Evolutionary conservation across 2,329 filamentous ascomycete genomes (phyloP), one percentile per base, ranked within the genome.

Genomic region (Hirsutella minnesotensis): DNA sequence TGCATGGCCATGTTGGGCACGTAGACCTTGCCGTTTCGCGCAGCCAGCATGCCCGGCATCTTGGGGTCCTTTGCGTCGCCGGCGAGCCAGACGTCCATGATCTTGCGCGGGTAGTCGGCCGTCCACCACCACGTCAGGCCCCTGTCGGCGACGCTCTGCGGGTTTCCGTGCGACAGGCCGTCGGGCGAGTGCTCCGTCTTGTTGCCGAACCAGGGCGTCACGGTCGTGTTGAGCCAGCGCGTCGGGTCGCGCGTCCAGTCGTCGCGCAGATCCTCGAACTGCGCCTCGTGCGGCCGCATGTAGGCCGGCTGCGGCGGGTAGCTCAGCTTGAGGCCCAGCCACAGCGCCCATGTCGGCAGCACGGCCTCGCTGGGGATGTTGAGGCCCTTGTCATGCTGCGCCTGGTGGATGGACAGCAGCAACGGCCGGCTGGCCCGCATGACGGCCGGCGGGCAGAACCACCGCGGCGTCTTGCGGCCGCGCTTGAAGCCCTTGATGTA

Each of bases 301-400:
- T 56, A 65, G 0, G 54, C 53, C 3, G 62, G 62, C 24, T 60
- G 54, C 20, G 62, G 62, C 18, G 61, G 56, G 44, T 58, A 58
- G 46, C 55, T 57, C 29, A 64, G 45, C 53, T 65, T 65, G 34
- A 65, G 53, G 16, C 62, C 61, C 44, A 61, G 57, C 59, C 59
- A 65, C 2, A 63, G 49, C 9, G 62, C 62, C 41, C 58, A 64
- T 22, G 53, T 54, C 9, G 60, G 56, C n/a, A 62, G 51, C 2
- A 56, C 60, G 1, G 60, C 56, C 49, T 65, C 62, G 39, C 55
- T 57, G 9, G 60, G 57, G 1, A 63, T 40, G 18, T 51, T 50
- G 33, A 63, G 41, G 16, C 56, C 60, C 3, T 47, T 42, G 16
- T 53, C 46, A 30, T 57, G 42, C 48, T 64, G 61, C 3, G 54